phyloP scores from a whole-genome alignment of 106 monocot genomes.

The Platanthera guangdongensis region DNA sequence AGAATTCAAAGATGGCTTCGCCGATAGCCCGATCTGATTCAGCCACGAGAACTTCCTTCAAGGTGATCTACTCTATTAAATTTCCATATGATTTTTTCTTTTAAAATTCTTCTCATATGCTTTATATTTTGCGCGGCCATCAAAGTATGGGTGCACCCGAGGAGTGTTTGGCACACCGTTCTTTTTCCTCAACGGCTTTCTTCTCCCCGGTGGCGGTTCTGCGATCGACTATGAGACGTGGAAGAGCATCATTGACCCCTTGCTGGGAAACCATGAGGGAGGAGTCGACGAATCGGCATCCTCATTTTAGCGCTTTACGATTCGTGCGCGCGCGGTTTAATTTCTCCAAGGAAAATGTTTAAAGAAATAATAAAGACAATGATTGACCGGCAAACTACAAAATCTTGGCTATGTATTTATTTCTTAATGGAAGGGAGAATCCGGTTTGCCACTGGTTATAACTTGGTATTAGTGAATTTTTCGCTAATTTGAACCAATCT shows the following conservation, averaged over 20 bases:
- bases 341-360: too few relatives aligned
- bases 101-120: background rate
- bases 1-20: slow-evolving; percentile 44
- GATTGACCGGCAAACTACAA: too few relatives aligned
- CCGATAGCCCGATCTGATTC: slow-evolving; percentile 36
- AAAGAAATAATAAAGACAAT: too few relatives aligned
- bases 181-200: slow-evolving; percentile 91
- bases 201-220: slow-evolving; percentile 55
- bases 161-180: slow-evolving; percentile 75
- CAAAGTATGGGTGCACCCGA: slow-evolving; percentile 78
- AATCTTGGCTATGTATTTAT: too few relatives aligned
- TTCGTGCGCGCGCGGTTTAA: background rate
- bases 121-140: background rate
- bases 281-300: background rate
- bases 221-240: slow-evolving; percentile 52
- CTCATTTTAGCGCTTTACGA: background rate
- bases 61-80: slow-evolving; percentile 12
- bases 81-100: background rate
- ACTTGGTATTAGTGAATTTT: too few relatives aligned
- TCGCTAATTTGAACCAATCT: too few relatives aligned
- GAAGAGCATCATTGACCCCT: slow-evolving; percentile 50
- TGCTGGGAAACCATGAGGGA: slow-evolving; percentile 21
- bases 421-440: too few relatives aligned
- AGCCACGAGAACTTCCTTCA: slow-evolving; percentile 56
- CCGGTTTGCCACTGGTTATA: too few relatives aligned